Conservation (phyloP, 2,329 filamentous ascomycete genomes). For the Dactylonectria macrodidyma region DNA sequence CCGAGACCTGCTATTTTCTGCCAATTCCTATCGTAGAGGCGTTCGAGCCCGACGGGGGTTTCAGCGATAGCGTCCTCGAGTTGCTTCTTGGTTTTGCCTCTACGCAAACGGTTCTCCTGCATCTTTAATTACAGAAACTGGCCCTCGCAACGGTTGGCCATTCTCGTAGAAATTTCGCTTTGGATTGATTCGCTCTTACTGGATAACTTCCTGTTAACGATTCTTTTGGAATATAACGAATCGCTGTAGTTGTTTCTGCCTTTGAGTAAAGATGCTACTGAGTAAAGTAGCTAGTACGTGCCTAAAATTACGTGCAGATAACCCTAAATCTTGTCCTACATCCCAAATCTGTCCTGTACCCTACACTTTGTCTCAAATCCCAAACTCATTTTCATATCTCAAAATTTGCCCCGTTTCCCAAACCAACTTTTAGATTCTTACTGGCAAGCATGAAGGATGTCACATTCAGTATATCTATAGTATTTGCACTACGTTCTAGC, state of each 20-base stretch:
- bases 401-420: no score
- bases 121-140: conserved; percentile 55
- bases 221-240: not conserved
- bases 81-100: conserved; percentile 47
- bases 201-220: not conserved
- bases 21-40: conserved; percentile 52
- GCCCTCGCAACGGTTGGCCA: conserved; percentile 48
- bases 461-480: no score
- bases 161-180: not conserved
- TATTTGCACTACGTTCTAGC: no score
- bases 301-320: no score
- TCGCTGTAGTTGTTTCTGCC: not conserved
- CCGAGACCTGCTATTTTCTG: conserved; percentile 34
- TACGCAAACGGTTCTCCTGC: conserved; percentile 44
- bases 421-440: no score
- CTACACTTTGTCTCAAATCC: no score
- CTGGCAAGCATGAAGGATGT: no score
- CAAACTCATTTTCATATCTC: no score
- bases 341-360: no score
- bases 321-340: no score
- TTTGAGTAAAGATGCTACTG: no score
- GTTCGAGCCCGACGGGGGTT: conserved; percentile 46
- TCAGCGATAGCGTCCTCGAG: conserved; percentile 47
- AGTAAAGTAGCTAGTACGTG: no score
- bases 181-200: not conserved